Evolutionary conservation across 2,329 filamentous ascomycete genomes (phyloP), one percentile per base, ranked within the genome.

Genomic region (Elsinoe arachidis): DNA sequence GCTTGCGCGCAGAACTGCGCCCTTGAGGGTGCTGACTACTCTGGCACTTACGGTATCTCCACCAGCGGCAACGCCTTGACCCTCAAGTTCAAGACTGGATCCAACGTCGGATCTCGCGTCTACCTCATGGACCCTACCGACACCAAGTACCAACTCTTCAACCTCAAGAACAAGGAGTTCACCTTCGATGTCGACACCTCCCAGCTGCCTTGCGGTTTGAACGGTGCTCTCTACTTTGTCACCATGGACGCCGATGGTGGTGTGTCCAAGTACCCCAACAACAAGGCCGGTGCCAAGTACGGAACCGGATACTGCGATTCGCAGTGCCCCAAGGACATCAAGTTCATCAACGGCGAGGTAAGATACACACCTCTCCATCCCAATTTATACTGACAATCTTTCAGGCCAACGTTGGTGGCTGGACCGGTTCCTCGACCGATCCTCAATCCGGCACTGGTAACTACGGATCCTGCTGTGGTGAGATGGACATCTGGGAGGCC

Each of bases 121-220:
- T 74, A 74, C 65, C 65, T 74, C 56, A 70, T 74, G 69, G 71
- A 79, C 12, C 63, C 70, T 63, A 73, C 76, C 54, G 79, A 83
- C 44, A 75, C 74, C 63, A 80, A 78, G 59, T 88, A 88, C 70
- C 73, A 86, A 72, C 78, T 80, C 67, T 84, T 87, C 72, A 77
- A 81, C 59, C 75, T 87, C 58, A 75, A 83, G 56, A 82, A 82
- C 71, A 78, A 84, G 66, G 85, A 88, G 70, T 84, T 88, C 72
- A 84, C 83, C 56, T 87, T 88, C 61, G 84, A 87, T 57, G 84
- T 87, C 23, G 85, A 88, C 67, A 80, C 86, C 44, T 86, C 84
- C 39, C 78, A 79, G 63, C 74, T 87, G 17, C 79, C 80, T 59
- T 89, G 86, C 65, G 86, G 86, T 60, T 72, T 88, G 59, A 88